These are phyloP conservation scores for Mortierella antarctica DNA, from an alignment of 192 early-diverging fungal species.

Conservation along the genomic window DNA sequence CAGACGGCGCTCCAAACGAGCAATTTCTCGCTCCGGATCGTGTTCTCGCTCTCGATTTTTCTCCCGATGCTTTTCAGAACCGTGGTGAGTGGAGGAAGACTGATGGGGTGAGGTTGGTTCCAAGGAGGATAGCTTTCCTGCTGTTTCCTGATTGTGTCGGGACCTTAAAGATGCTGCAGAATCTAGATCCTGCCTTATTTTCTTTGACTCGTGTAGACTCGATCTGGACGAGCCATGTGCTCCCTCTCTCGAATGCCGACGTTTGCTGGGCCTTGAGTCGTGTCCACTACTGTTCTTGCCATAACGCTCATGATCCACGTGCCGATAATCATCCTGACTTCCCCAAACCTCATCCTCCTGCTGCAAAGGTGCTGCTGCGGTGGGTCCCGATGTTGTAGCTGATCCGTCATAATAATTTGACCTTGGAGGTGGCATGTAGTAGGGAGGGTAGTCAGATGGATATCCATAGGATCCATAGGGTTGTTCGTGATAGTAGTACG, in stretches of 20 bases:
- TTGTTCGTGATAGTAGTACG: conserved; percentile 18
- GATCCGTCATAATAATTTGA: not conserved
- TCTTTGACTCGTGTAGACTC: not conserved
- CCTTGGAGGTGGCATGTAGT: not conserved
- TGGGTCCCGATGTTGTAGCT: not conserved
- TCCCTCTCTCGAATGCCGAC: conserved; percentile 23
- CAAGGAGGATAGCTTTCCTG: not conserved
- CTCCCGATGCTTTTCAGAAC: not conserved
- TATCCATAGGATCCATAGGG: not conserved
- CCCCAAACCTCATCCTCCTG: no score
- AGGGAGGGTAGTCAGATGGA: not conserved
- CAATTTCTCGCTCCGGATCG: conserved; percentile 9
- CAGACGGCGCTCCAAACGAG: conserved; percentile 39
- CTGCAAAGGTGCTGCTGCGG: not conserved
- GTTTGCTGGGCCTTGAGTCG: conserved; percentile 30
- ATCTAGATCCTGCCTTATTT: conserved; percentile 29
- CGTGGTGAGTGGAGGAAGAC: not conserved
- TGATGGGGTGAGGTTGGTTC: conserved; percentile 14
- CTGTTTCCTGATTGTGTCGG: not conserved
- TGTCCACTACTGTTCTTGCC: conserved; percentile 11
- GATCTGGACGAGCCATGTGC: not conserved
- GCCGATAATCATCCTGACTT: not conserved
- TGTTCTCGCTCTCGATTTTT: conserved; percentile 14
- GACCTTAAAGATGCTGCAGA: conserved; percentile 1
- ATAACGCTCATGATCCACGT: conserved; percentile 19